phyloP scores from a whole-genome alignment of 768 basidiomycete genomes.

The Rhodotorula kratochvilovae region DNA sequence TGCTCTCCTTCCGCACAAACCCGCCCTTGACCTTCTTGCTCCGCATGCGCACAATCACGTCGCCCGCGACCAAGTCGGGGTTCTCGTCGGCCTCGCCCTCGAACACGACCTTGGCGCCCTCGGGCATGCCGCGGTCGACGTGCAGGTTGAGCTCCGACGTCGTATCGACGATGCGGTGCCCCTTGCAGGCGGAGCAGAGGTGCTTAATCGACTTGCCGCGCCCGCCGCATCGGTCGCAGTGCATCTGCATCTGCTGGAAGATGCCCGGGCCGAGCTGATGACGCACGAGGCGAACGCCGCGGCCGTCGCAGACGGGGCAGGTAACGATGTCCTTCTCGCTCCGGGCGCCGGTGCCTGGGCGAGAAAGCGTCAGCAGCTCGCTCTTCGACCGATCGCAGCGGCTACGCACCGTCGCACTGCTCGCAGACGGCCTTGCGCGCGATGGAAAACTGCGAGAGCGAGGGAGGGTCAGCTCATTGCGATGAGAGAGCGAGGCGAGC shows the following conservation, averaged over 20 bases:
- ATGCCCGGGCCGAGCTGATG: slow-evolving; percentile 64
- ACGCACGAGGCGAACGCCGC: slow-evolving; percentile 75
- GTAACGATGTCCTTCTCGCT: slow-evolving; percentile 57
- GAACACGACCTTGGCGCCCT: slow-evolving; percentile 86
- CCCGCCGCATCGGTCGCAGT: slow-evolving; percentile 56
- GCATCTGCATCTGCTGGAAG: slow-evolving; percentile 47
- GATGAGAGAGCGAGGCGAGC: not conserved
- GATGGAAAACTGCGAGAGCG: slow-evolving; percentile 68
- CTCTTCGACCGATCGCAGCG: no score
- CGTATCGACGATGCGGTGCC: slow-evolving; percentile 48
- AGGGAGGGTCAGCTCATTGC: not conserved
- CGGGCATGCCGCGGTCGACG: slow-evolving; percentile 79
- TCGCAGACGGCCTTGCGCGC: slow-evolving; percentile 90
- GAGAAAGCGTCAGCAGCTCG: not conserved
- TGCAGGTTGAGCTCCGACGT: slow-evolving; percentile 79
- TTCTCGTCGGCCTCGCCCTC: slow-evolving; percentile 96
- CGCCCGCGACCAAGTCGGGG: slow-evolving; percentile 93
- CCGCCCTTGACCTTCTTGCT: slow-evolving; percentile 72
- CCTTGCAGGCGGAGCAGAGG: slow-evolving; percentile 74
- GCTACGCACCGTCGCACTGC: slow-evolving; percentile 64
- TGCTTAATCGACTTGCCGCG: slow-evolving; percentile 73
- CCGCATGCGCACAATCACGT: slow-evolving; percentile 78
- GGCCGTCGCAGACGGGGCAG: slow-evolving; percentile 77
- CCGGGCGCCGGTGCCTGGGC: slow-evolving; percentile 75
- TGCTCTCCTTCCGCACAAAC: slow-evolving; percentile 82